Evolutionary conservation across 2,329 filamentous ascomycete species (phyloP), one percentile per base, ranked within the genome.

Genomic region (Bipolaris victoriae): DNA sequence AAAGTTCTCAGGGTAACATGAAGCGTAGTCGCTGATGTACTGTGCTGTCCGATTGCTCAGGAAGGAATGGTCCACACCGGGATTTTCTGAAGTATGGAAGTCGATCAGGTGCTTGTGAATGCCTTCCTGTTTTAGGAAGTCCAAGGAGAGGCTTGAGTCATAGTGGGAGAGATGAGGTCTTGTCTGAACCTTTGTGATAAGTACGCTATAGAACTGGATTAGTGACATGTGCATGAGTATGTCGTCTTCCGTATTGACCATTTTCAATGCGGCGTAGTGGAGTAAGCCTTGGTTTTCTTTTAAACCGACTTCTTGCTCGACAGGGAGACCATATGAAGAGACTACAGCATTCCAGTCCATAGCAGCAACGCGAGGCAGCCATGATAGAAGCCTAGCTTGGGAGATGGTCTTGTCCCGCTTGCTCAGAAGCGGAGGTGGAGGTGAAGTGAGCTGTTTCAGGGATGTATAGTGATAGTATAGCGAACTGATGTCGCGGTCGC

Each of bases 181-280:
- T 0, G 66, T 63, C 46, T 66, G 75, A 44, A 76, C 75, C 2
- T 79, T 78, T 31, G 76, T 75, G 29, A 88, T 76, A 2, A 87
- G 71, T n/a, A 83, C 79, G 18, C 80, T 78, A 66, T 80, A 85
- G 70, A 87, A 87, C 60, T 84, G 81, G 57, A 88, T 76, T 40
- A 86, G 73, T 5, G 82, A 84, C 75, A 85, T 82, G 61, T 86
- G 81, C 83, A 87, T 84, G 46, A 88, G 74, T 3, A 87, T 79
- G 66, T 88, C 85, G 31, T 80, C 80, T 44, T 78, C 73, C 2
- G 74, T 78, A 58, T 88, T 81, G 2, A 87, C 81, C 84, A 87
- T 87, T 40, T 79, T 77, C 47, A 78, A 71, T 3, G 82, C 76
- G 5, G 81, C 82, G 55, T 86, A 88, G 33, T 86, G 81, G 2